Conservation (phyloP, 2,329 filamentous ascomycete species). For the Pseudogymnoascus sp. region DNA sequence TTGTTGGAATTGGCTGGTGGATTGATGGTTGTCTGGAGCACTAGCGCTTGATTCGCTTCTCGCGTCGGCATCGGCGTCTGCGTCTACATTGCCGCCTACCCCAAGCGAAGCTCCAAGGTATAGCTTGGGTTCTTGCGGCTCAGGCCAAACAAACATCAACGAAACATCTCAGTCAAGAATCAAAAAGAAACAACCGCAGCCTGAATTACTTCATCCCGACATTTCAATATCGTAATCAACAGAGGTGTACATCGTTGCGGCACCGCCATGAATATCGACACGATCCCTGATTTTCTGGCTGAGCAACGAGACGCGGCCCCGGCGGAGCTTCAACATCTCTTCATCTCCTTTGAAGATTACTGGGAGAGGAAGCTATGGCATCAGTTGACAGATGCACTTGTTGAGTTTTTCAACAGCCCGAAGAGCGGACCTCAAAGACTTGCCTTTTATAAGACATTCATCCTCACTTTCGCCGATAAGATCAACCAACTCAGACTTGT, state of each 20-base stretch:
- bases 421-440: slow-evolving; percentile 79
- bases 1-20: slow-evolving; percentile 3
- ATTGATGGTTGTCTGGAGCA: slow-evolving; percentile 5
- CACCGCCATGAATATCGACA: slow-evolving; percentile 70
- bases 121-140: slow-evolving; percentile 2
- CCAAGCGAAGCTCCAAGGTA: slow-evolving; percentile 11
- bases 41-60: slow-evolving; percentile 10
- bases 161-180: background rate
- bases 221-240: background rate
- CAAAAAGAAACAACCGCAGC: background rate
- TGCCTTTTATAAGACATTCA: slow-evolving; percentile 87
- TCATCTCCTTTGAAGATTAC: slow-evolving; percentile 88
- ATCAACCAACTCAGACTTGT: slow-evolving; percentile 99
- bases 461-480: slow-evolving; percentile 93
- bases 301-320: slow-evolving; percentile 84
- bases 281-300: slow-evolving; percentile 84
- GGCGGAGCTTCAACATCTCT: slow-evolving; percentile 77
- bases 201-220: background rate
- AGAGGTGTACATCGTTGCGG: slow-evolving; percentile 3
- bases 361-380: slow-evolving; percentile 99
- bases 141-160: slow-evolving; percentile 6
- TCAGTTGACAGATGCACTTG: slow-evolving; percentile 83
- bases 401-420: slow-evolving; percentile 79
- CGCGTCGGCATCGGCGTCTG: slow-evolving; percentile 6
- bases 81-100: slow-evolving; percentile 2